phyloP scores from a whole-genome alignment of 2,329 filamentous ascomycete species.

The Venturia asperata region DNA sequence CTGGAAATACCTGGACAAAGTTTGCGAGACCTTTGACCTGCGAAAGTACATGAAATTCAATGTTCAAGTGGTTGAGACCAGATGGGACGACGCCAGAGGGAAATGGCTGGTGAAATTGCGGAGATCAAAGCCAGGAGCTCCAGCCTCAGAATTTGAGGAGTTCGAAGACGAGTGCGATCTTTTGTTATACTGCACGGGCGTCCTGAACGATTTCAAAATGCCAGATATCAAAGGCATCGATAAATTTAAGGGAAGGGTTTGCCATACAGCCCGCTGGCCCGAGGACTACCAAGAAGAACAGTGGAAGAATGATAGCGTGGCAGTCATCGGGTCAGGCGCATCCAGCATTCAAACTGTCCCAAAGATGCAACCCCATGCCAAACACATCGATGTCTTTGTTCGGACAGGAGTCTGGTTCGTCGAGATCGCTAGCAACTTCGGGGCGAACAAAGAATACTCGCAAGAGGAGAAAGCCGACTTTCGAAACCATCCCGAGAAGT shows the following conservation, averaged over 20 bases:
- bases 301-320: constrained; percentile 41
- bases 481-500: constrained; percentile 36
- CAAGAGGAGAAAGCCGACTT: constrained; percentile 36
- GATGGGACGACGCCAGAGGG: constrained; percentile 44
- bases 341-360: constrained; percentile 39
- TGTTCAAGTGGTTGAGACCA: constrained; percentile 40
- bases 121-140: constrained; percentile 32
- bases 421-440: constrained; percentile 42
- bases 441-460: constrained; percentile 24
- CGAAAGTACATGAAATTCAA: constrained; percentile 49
- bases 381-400: constrained; percentile 37
- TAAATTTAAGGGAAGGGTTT: constrained; percentile 37
- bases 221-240: constrained; percentile 38
- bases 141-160: constrained; percentile 36
- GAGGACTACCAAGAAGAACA: constrained; percentile 34
- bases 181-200: constrained; percentile 41
- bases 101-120: constrained; percentile 45
- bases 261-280: constrained; percentile 40
- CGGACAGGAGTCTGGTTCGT: constrained; percentile 42
- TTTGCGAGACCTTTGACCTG: constrained; percentile 43
- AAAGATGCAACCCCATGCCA: constrained; percentile 34
- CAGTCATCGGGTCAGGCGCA: constrained; percentile 38
- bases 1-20: constrained; percentile 44
- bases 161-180: constrained; percentile 34
- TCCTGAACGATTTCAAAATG: constrained; percentile 41